phyloP scores from a whole-genome alignment of 1,284 basidiomycete genomes.

The Pterulicium gracile region DNA sequence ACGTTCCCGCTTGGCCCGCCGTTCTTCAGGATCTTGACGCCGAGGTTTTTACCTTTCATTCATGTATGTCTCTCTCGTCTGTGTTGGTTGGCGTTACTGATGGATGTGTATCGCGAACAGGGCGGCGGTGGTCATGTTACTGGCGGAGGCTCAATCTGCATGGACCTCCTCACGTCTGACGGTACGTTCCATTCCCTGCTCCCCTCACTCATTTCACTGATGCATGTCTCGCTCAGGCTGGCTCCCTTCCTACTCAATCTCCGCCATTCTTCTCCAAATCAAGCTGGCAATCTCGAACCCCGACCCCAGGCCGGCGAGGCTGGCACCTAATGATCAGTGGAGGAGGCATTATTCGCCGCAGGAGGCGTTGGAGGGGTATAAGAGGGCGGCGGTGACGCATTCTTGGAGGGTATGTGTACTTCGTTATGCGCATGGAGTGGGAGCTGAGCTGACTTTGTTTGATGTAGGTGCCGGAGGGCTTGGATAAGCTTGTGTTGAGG shows the following conservation, averaged over 20 bases:
- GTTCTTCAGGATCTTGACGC: conserved; percentile 53
- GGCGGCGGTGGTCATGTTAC: conserved; percentile 58
- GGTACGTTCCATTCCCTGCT: conserved; percentile 23
- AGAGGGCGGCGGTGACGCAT: conserved; percentile 45
- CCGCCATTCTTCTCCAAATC: conserved; percentile 52
- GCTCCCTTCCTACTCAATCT: conserved; percentile 55
- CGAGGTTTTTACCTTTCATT: conserved; percentile 49
- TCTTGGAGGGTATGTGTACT: conserved; percentile 37
- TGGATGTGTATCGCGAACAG: conserved; percentile 13
- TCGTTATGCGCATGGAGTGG: no score
- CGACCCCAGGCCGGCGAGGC: conserved; percentile 44
- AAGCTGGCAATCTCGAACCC: conserved; percentile 49
- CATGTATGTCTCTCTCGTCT: conserved; percentile 17
- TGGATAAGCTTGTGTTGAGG: no score
- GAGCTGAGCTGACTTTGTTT: no score
- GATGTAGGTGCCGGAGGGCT: no score
- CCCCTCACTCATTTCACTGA: not conserved
- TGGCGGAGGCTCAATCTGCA: conserved; percentile 54
- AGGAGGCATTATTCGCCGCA: conserved; percentile 34
- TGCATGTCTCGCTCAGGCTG: conserved; percentile 23
- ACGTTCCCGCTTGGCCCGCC: conserved; percentile 47
- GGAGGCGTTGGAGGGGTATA: conserved; percentile 46
- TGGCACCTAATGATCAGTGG: conserved; percentile 26
- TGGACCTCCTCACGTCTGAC: conserved; percentile 54
- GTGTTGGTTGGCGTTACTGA: not conserved